A percentile compares a stretch with the other conserved stretches of the same genome.
These are phyloP conservation scores for Ceratocystis diversiconidia DNA, from an alignment of 2,329 filamentous ascomycete species.

Conservation along the genomic window DNA sequence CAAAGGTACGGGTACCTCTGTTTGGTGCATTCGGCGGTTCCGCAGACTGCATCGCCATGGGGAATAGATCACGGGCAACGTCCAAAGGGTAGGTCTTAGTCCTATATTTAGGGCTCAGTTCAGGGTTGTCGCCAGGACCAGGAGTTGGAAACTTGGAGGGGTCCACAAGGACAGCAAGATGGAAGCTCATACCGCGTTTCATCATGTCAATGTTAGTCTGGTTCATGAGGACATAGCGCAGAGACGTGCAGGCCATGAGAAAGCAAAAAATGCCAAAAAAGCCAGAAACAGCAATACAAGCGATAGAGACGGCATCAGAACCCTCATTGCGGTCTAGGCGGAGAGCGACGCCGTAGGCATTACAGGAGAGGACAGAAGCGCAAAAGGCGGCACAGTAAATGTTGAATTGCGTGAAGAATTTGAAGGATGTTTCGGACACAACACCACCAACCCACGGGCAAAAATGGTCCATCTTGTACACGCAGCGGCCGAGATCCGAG, in stretches of 20 bases:
- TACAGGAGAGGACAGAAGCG: slow-evolving; percentile 45
- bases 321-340: slow-evolving; percentile 30
- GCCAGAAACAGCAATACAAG: slow-evolving; percentile 48
- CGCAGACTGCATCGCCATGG: slow-evolving; percentile 25
- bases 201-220: slow-evolving; percentile 75
- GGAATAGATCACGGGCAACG: slow-evolving; percentile 14
- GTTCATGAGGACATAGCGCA: slow-evolving; percentile 57
- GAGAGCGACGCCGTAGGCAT: slow-evolving; percentile 49
- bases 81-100: slow-evolving; percentile 46
- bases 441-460: slow-evolving; percentile 96
- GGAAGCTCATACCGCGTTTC: slow-evolving; percentile 46
- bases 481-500: slow-evolving; percentile 65
- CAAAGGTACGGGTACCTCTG: slow-evolving; percentile 48
- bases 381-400: slow-evolving; percentile 59
- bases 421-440: slow-evolving; percentile 76
- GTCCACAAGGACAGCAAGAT: slow-evolving; percentile 50
- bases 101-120: slow-evolving; percentile 24
- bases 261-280: slow-evolving; percentile 71
- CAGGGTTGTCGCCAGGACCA: slow-evolving; percentile 22
- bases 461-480: slow-evolving; percentile 86
- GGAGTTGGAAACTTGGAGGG: slow-evolving; percentile 35
- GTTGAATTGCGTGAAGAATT: slow-evolving; percentile 84
- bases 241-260: slow-evolving; percentile 60
- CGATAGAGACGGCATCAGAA: slow-evolving; percentile 48
- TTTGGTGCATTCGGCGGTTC: slow-evolving; percentile 42